Evolutionary conservation across 2,329 filamentous ascomycete genomes (phyloP), one percentile per base, ranked within the genome.

Genomic region (Sclerotinia borealis): DNA sequence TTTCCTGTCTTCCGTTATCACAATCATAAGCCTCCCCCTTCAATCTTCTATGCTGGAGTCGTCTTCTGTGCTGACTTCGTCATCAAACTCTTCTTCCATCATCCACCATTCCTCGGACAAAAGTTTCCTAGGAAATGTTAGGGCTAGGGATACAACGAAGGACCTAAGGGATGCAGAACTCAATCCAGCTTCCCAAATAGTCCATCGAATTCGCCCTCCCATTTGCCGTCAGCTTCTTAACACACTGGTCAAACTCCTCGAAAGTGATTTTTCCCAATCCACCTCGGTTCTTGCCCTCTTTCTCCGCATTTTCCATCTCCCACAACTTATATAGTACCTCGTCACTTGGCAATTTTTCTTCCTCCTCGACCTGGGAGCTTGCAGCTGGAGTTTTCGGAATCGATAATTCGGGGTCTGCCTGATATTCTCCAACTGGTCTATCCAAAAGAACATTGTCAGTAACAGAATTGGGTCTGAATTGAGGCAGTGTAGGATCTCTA

Each of bases 161-260:
- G 13, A 37, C 59, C 27, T 65, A 74, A 29, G 85, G 85, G 68
- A 89, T 87, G 74, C 85, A 89, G 74, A 88, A 87, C 74, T 97
- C 93, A 75, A 97, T 91, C 93, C 93, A 98, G 71, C 86, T 91
- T 65, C 91, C 91, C 52, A 97, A 80, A 75, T 96, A 93, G 69
- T 91, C 90, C 66, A 93, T 80, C 60, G 88, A 78, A 72, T 86
- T 85, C 17, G 81, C 83, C 34, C 79, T 77, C 29, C 85, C 84
- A 68, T 87, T 84, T 52, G 58, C 68, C 5, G 66, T 45, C 22
- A 65, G 63, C 43, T 81, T 80, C 69, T 86, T 85, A 78, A 95
- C 91, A 56, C 88, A 87, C 45, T 79, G 79, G 71, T 91, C 87
- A 76, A 98, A 96, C 75, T 98, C 95, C 1, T 83, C 81, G 68